phyloP scores from a whole-genome alignment of 176 grass and related monocot genomes.

The Bothriochloa decipiens region DNA sequence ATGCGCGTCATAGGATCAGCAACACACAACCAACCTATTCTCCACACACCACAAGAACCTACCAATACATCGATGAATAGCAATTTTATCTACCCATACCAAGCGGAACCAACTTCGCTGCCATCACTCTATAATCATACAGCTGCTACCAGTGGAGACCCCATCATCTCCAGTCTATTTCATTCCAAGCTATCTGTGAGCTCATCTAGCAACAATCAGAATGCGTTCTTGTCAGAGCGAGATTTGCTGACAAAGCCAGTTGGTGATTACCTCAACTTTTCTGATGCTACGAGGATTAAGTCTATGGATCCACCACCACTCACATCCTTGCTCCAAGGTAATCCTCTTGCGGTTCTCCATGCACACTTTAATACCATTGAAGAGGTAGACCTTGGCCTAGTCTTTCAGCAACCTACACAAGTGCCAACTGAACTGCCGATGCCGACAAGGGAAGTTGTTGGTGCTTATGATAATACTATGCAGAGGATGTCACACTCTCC shows the following conservation, averaged over 20 bases:
- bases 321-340: background rate
- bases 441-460: background rate
- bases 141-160: background rate
- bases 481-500: background rate
- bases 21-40: background rate
- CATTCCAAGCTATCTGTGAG: background rate
- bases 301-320: slow-evolving; percentile 14
- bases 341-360: background rate
- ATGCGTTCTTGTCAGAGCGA: background rate
- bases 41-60: slow-evolving; percentile 5
- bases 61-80: background rate
- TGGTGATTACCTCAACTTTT: background rate
- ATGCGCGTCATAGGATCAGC: background rate
- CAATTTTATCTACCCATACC: background rate
- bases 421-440: background rate
- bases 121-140: background rate
- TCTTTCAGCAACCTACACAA: background rate
- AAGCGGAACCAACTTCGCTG: background rate
- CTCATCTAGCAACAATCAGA: background rate
- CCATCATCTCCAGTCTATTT: background rate
- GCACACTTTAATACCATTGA: background rate
- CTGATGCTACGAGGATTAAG: background rate
- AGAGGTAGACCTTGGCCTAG: background rate
- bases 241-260: background rate
- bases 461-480: background rate